Evolutionary conservation across 306 rosid genomes (phyloP), one percentile per base, ranked within the genome.

Genomic region (Cicer pinnatifidum): DNA sequence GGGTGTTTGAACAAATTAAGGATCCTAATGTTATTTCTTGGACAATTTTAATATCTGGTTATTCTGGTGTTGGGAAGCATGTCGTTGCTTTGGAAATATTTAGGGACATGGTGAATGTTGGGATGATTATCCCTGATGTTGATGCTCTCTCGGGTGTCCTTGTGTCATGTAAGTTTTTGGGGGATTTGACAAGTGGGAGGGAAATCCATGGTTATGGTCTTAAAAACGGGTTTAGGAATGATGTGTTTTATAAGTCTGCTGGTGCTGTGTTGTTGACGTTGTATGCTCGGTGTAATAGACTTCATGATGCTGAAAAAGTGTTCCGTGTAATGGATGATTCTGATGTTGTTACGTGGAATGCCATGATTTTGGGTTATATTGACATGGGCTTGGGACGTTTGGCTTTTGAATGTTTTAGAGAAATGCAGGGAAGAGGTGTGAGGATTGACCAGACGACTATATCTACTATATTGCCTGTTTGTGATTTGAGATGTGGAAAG

Each of bases 281-380:
- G 78, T 87, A 87, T 38, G 85, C 84, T 0, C 56, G 52, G 57
- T 77, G 80, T 19, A 6, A 58, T 23, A 73, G 74, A 67, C 68
- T 77, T 73, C 61, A 37, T 33, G 78, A 71, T 48, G 86, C 77
- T 9, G 41, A 33, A 51, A 62, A 66, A 20, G 84, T 84, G 33
- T 84, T 84, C 75, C 35, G 6, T 35, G 13, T 72, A 37, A 87
- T 82, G 88, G 80, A 87, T 53, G 74, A 67, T 60, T 68, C 78
- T 56, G 84, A 87, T 75, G 78, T 71, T 66, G 78, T 84, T 75
- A 80, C 88, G 1, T 86, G 88, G 86, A 86, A 86, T 75, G 86
- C 88, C 28, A 84, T 80, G 90, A 84, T 82, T 66, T 75, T 60
- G 33, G 78, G 85, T 61, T 77, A 76, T 45, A 46, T 54, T 70